Conservation (phyloP, 805 yeast genomes). For the Barnettozyma populi region DNA sequence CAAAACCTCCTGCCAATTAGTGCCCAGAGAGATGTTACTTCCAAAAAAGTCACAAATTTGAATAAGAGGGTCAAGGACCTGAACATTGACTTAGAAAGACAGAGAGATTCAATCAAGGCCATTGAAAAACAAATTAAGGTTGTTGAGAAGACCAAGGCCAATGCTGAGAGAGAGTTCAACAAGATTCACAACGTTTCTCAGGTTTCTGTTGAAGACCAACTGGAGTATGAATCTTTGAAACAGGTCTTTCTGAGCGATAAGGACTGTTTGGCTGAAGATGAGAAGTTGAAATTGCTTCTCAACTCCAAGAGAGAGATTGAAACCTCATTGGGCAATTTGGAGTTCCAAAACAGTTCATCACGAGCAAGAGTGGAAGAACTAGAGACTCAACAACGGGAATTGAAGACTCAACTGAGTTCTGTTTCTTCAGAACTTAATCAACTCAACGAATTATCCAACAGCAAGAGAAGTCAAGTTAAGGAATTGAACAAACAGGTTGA, state of each 20-base stretch:
- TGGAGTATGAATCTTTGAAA: constrained; percentile 55
- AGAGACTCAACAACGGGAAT: constrained; percentile 28
- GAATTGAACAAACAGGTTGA: constrained; percentile 34
- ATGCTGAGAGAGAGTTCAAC: constrained; percentile 33
- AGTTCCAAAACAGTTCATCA: constrained; percentile 32
- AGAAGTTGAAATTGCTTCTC: constrained; percentile 35
- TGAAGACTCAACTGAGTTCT: constrained; percentile 20
- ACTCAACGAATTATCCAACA: constrained; percentile 31
- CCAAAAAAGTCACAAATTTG: constrained; percentile 40
- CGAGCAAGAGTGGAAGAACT: constrained; percentile 31
- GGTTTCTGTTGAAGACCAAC: constrained; percentile 45
- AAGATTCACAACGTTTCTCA: constrained; percentile 29
- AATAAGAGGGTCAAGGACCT: constrained; percentile 47
- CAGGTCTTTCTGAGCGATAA: constrained; percentile 53
- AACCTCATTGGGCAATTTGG: constrained; percentile 32
- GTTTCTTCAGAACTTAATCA: constrained; percentile 24
- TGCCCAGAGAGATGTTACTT: constrained; percentile 46
- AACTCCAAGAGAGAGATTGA: constrained; percentile 41
- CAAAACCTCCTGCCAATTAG: constrained; percentile 56
- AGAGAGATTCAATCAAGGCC: constrained; percentile 36
- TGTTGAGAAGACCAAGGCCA: constrained; percentile 35
- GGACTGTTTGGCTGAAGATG: constrained; percentile 52
- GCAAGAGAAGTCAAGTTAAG: constrained; percentile 37
- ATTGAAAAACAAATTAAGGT: constrained; percentile 43
- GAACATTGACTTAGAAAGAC: constrained; percentile 46